Conservation (phyloP, 2,329 filamentous ascomycete species). For the Xylaria sp. region DNA sequence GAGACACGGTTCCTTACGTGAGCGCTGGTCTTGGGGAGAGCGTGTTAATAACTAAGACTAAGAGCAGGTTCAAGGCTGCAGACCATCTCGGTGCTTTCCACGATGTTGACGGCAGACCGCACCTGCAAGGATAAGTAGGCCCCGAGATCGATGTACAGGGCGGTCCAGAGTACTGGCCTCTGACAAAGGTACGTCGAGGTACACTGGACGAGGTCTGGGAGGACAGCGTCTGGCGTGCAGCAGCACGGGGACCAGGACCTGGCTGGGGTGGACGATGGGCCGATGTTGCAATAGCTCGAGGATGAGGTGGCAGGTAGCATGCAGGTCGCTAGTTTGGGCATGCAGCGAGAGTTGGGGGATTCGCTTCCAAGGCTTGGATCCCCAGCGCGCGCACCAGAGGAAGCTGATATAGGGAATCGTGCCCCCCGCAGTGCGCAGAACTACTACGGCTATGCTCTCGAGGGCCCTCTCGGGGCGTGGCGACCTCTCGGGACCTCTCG, state of each 20-base stretch:
- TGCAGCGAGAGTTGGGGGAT: constrained; percentile 48
- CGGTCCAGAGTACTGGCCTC: constrained; percentile 50
- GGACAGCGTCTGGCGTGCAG: constrained; percentile 45
- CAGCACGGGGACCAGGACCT: constrained; percentile 48
- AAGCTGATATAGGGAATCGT: constrained; percentile 40
- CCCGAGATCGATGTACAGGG: constrained; percentile 48
- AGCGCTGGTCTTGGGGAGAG: constrained; percentile 39
- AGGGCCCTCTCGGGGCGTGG: constrained; percentile 14
- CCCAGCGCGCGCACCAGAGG: constrained; percentile 32
- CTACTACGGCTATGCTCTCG: constrained; percentile 33
- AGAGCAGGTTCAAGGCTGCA: constrained; percentile 48
- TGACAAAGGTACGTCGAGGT: constrained; percentile 51
- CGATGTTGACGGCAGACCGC: constrained; percentile 48
- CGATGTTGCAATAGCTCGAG: constrained; percentile 56
- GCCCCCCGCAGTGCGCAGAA: constrained; percentile 34
- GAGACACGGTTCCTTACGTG: constrained; percentile 43
- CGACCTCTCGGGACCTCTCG: constrained; percentile 25
- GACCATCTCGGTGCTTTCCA: constrained; percentile 47
- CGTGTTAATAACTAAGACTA: constrained; percentile 45
- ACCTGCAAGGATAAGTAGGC: constrained; percentile 47
- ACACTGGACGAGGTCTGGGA: constrained; percentile 45
- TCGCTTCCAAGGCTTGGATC: constrained; percentile 39
- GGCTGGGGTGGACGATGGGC: constrained; percentile 53
- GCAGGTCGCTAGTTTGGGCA: constrained; percentile 59
- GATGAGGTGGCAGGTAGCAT: constrained; percentile 61